Conservation (phyloP, 75 land plant species). For the Cunninghamia lanceolata region DNA sequence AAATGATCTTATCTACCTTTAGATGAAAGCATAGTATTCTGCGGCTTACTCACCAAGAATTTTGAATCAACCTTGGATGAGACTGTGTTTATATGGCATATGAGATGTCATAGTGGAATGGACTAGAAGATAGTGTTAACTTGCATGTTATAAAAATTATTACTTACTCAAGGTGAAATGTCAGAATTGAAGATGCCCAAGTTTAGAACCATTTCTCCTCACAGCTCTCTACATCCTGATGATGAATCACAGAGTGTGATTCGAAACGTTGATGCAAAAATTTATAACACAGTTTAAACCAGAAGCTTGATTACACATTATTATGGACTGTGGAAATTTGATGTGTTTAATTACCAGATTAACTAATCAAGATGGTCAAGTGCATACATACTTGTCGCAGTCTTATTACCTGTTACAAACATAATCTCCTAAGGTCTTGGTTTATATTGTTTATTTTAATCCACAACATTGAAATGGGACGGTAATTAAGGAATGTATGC, state of each 20-base stretch:
- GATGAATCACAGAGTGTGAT: no score
- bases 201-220: no score
- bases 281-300: no score
- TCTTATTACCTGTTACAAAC: background rate
- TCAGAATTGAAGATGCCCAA: background rate
- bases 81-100: background rate
- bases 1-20: background rate
- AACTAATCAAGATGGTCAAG: background rate
- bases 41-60: background rate
- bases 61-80: background rate
- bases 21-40: background rate
- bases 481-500: background rate
- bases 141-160: background rate
- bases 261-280: no score
- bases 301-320: no score
- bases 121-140: background rate
- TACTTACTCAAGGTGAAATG: background rate
- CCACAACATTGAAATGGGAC: background rate
- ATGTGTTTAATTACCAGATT: no score
- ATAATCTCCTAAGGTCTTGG: background rate
- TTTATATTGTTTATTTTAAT: background rate
- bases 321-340: no score
- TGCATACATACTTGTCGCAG: background rate
- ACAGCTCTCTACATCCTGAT: no score
- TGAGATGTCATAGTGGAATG: background rate